phyloP scores from a whole-genome alignment of 805 yeast genomes.

The Ogataea neopini region DNA sequence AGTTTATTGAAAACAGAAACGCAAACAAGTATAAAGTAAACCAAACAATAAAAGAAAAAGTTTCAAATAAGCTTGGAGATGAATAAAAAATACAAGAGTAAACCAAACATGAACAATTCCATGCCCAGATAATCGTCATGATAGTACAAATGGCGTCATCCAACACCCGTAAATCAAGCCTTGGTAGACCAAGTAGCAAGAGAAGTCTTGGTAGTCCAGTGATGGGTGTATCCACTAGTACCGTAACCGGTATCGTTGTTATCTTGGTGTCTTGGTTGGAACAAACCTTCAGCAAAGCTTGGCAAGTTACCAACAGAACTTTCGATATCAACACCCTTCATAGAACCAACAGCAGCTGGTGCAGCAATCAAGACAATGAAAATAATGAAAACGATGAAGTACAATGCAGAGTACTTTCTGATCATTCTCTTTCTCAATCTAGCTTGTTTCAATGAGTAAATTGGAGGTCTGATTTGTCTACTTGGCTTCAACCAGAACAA shows the following conservation, averaged over 20 bases:
- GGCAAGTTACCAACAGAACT: constrained; percentile 34
- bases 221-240: constrained; percentile 40
- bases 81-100: constrained; percentile 7
- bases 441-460: constrained; percentile 94
- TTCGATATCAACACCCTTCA: constrained; percentile 42
- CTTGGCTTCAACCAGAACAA: constrained; percentile 98
- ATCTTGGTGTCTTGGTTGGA: constrained; percentile 83
- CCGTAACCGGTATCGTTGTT: constrained; percentile 81
- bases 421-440: constrained; percentile 97
- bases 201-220: constrained; percentile 46
- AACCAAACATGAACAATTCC: neutral
- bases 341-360: constrained; percentile 79
- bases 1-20: constrained; percentile 14
- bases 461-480: constrained; percentile 96
- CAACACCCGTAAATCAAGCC: constrained; percentile 33
- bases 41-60: constrained; percentile 1
- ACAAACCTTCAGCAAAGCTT: constrained; percentile 55
- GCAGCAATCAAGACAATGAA: constrained; percentile 81
- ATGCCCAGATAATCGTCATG: constrained; percentile 2
- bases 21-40: constrained; percentile 7
- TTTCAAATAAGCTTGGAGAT: constrained; percentile 4
- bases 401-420: constrained; percentile 83
- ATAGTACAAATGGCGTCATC: constrained; percentile 6
- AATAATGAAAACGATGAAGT: constrained; percentile 65
- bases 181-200: constrained; percentile 51